Conservation (phyloP, 495 filamentous ascomycete species). For the Hyphodiscus hymeniophilus region DNA sequence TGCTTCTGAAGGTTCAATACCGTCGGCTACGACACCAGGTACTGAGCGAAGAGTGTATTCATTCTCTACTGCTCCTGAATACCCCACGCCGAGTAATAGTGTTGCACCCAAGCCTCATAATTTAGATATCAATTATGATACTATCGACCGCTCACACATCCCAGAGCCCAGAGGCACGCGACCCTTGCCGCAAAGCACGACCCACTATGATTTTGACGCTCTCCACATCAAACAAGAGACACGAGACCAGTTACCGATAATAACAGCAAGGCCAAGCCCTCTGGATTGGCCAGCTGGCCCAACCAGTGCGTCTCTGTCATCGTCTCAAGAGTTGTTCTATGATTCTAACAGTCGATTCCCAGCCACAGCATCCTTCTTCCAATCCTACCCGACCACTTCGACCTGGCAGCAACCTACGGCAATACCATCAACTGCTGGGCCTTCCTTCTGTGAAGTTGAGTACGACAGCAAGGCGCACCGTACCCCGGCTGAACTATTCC, state of each 20-base stretch:
- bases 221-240: slow-evolving; percentile 6
- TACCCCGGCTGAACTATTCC: not conserved
- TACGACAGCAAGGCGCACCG: not conserved
- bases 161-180: slow-evolving; percentile 4
- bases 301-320: slow-evolving; percentile 13
- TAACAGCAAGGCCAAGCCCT: slow-evolving; percentile 6
- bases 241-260: not conserved
- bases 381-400: slow-evolving; percentile 1
- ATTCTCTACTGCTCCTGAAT: not conserved
- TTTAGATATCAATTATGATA: slow-evolving; percentile 5
- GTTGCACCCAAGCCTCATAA: not conserved
- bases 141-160: slow-evolving; percentile 9
- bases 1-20: not conserved
- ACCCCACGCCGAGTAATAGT: not conserved
- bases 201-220: slow-evolving; percentile 18
- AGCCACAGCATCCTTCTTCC: slow-evolving; percentile 7
- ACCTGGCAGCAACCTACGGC: not conserved
- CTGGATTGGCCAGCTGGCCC: slow-evolving; percentile 11
- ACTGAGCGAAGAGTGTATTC: slow-evolving; percentile 1
- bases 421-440: not conserved
- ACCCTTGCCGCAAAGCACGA: not conserved
- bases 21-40: not conserved
- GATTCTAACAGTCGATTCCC: slow-evolving; percentile 13
- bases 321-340: slow-evolving; percentile 1
- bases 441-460: not conserved